Evolutionary conservation across 805 yeast genomes (phyloP).

Genomic region (Millerago galiae): DNA sequence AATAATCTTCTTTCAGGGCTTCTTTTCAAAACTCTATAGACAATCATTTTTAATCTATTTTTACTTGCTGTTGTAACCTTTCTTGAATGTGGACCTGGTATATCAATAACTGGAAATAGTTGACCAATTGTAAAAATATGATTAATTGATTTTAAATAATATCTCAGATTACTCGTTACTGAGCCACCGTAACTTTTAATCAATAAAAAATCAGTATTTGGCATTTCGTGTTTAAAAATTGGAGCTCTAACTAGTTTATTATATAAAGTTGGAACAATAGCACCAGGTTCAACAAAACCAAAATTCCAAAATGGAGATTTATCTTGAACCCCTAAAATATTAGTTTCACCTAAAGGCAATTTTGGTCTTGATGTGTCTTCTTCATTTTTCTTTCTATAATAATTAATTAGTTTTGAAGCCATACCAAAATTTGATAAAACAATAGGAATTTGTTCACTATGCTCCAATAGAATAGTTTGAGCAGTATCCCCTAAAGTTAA

Average conservation of each 20-base stretch:
- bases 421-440: constrained; percentile 86
- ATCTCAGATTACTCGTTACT: constrained; percentile 53
- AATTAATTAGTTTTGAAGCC: constrained; percentile 91
- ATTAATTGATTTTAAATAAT: constrained; percentile 61
- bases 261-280: constrained; percentile 87
- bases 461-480: constrained; percentile 72
- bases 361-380: constrained; percentile 86
- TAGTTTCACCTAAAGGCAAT: constrained; percentile 86
- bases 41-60: constrained; percentile 89
- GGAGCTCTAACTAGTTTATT: constrained; percentile 93
- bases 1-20: constrained; percentile 67
- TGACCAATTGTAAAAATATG: constrained; percentile 87
- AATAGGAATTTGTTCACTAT: constrained; percentile 82
- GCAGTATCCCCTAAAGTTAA: constrained; percentile 81
- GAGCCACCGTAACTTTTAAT: constrained; percentile 78
- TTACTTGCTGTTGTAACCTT: constrained; percentile 91
- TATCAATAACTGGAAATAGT: constrained; percentile 84
- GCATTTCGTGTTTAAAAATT: constrained; percentile 76
- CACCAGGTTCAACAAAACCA: constrained; percentile 94
- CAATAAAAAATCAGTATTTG: constrained; percentile 73
- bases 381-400: constrained; percentile 76
- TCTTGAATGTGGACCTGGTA: constrained; percentile 97
- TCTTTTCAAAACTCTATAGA: constrained; percentile 75
- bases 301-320: constrained; percentile 97
- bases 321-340: constrained; percentile 93